Conservation (phyloP, 2,329 filamentous ascomycete genomes). For the Colletotrichum costaricense region DNA sequence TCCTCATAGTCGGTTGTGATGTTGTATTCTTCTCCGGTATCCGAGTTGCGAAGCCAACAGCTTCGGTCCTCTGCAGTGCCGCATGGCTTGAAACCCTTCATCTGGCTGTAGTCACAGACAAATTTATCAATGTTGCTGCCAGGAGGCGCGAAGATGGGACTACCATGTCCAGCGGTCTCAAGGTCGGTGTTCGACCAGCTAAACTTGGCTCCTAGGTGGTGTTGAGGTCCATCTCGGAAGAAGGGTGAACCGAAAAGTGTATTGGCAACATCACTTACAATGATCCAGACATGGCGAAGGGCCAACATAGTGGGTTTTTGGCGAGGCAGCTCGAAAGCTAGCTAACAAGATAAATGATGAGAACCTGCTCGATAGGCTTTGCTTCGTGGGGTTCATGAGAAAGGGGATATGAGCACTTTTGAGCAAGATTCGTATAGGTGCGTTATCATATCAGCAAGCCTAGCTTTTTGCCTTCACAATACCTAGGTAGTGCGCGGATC, state of each 20-base stretch:
- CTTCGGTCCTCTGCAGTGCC: conserved; percentile 39
- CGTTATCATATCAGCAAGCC: not conserved
- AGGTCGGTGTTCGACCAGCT: not conserved
- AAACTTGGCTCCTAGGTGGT: not conserved
- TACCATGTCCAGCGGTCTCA: not conserved
- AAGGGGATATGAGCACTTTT: not conserved
- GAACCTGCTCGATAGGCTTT: not conserved
- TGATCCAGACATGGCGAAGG: conserved; percentile 4
- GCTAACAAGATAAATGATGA: not conserved
- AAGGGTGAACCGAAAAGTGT: not conserved
- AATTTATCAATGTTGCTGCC: conserved; percentile 35
- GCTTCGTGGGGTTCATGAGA: not conserved
- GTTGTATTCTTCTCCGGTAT: conserved; percentile 39
- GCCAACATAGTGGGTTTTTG: not conserved
- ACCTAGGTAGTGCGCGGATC: not conserved
- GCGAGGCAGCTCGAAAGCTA: not conserved
- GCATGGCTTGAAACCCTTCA: conserved; percentile 41
- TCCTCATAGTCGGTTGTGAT: conserved; percentile 44
- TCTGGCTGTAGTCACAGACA: conserved; percentile 40
- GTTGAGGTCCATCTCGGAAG: not conserved
- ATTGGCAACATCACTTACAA: conserved; percentile 1
- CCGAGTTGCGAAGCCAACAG: conserved; percentile 42
- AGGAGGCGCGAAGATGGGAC: not conserved
- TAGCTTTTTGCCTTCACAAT: not conserved
- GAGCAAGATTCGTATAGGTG: fast-evolving